A percentile compares a stretch with the other conserved stretches of the same genome.
These are phyloP conservation scores for Yarrowia sp. DNA, from an alignment of 805 yeast genomes.

Conservation along the genomic window DNA sequence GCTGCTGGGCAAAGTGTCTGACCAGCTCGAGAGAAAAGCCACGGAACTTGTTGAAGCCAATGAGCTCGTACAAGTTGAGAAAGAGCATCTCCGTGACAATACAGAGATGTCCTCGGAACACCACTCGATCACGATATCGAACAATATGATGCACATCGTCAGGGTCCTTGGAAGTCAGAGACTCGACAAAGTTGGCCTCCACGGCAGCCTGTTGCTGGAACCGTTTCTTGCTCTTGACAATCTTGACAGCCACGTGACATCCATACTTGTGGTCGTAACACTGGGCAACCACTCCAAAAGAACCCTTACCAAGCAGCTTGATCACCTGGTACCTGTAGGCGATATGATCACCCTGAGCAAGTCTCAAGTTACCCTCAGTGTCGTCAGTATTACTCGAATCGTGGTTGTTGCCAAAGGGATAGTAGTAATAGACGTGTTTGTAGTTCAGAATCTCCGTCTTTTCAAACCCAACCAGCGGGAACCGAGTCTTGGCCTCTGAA, in stretches of 20 bases:
- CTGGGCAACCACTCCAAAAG: slow-evolving; percentile 79
- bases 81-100: slow-evolving; percentile 77
- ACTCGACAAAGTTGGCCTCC: slow-evolving; percentile 72
- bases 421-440: slow-evolving; percentile 43
- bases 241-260: slow-evolving; percentile 71
- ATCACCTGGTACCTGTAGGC: slow-evolving; percentile 74
- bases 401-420: slow-evolving; percentile 55
- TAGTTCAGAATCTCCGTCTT: slow-evolving; percentile 51
- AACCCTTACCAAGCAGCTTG: slow-evolving; percentile 71
- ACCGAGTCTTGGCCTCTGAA: slow-evolving; percentile 58
- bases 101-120: slow-evolving; percentile 82
- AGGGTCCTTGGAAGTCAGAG: slow-evolving; percentile 52
- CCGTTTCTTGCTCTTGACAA: slow-evolving; percentile 73
- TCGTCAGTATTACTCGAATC: slow-evolving; percentile 68
- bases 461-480: slow-evolving; percentile 57
- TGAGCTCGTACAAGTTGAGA: slow-evolving; percentile 66
- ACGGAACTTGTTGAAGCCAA: slow-evolving; percentile 50
- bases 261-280: slow-evolving; percentile 71
- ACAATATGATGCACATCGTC: slow-evolving; percentile 54
- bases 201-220: slow-evolving; percentile 80
- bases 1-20: slow-evolving; percentile 58
- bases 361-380: slow-evolving; percentile 64
- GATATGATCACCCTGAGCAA: slow-evolving; percentile 69
- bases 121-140: slow-evolving; percentile 70
- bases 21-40: slow-evolving; percentile 51